Conservation (phyloP, 2,329 filamentous ascomycete species). For the Pseudocercospora eumusae region DNA sequence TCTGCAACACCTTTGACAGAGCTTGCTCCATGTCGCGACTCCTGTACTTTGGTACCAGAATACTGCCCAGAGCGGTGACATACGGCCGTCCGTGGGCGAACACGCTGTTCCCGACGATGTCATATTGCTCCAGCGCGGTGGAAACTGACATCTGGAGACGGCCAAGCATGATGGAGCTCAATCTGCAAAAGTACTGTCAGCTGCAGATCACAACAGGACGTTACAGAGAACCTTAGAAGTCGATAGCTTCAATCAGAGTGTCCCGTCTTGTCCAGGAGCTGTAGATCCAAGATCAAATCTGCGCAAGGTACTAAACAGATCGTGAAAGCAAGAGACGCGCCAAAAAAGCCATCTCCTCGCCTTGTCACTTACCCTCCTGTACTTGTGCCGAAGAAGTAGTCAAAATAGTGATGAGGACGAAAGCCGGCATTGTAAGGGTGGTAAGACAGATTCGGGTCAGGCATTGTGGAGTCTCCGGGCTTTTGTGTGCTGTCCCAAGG, state of each 20-base stretch:
- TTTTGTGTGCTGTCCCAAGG: neutral
- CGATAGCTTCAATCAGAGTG: no score
- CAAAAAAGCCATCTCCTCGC: no score
- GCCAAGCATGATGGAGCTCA: neutral
- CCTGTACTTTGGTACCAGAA: neutral
- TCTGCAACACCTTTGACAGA: neutral
- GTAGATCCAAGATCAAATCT: no score
- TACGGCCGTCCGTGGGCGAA: neutral
- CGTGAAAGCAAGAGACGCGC: no score
- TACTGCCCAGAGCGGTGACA: neutral
- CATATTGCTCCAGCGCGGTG: neutral
- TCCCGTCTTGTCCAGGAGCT: no score
- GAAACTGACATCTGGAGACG: neutral
- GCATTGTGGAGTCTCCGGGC: neutral
- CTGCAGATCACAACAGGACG: slow-evolving; percentile 11
- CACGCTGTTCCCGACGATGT: neutral
- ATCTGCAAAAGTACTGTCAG: slow-evolving; percentile 13
- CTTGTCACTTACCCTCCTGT: slow-evolving; percentile 23
- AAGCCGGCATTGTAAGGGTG: neutral
- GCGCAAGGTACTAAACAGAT: no score
- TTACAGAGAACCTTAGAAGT: no score
- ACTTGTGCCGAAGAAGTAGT: slow-evolving; percentile 29
- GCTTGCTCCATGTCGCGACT: neutral
- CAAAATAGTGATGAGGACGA: slow-evolving; percentile 26
- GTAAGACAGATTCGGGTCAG: slow-evolving; percentile 3